These are phyloP conservation scores for Lactifluus pinguis DNA, from an alignment of 768 basidiomycete species.

Conservation along the genomic window DNA sequence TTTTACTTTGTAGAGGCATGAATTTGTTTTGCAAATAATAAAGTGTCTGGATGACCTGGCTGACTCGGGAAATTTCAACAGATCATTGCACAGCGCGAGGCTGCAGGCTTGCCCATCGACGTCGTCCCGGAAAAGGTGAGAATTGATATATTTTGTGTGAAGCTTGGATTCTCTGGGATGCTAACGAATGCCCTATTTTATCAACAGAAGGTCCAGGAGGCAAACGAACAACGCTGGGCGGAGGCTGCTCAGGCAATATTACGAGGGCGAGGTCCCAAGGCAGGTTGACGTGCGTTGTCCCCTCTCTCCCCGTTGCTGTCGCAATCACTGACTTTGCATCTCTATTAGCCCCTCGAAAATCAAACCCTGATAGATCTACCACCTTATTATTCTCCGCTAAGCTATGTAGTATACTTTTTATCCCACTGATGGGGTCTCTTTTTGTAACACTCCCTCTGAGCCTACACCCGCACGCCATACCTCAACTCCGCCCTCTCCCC, in stretches of 20 bases:
- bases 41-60: background rate
- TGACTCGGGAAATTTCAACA: background rate
- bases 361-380: background rate
- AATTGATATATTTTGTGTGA: background rate
- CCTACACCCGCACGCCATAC: slow-evolving; percentile 24
- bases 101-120: slow-evolving; percentile 10
- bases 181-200: background rate
- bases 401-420: background rate
- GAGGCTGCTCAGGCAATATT: slow-evolving; percentile 14
- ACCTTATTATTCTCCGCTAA: background rate
- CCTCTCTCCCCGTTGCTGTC: background rate
- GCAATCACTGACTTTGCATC: background rate
- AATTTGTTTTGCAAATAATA: no score
- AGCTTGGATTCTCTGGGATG: background rate
- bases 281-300: background rate
- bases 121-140: slow-evolving; percentile 10
- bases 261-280: background rate
- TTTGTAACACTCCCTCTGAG: slow-evolving; percentile 17
- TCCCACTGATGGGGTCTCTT: background rate
- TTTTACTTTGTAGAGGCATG: slow-evolving; percentile 4
- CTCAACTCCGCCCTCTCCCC: slow-evolving; percentile 25
- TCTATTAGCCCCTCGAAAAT: background rate
- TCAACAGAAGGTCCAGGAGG: slow-evolving; percentile 13
- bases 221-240: slow-evolving; percentile 14
- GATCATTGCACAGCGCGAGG: slow-evolving; percentile 15